A percentile compares a stretch with the other conserved stretches of the same genome.
Evolutionary conservation across 148 eudicot species (phyloP).

Genomic region (Vaccinium macrocarpon): DNA sequence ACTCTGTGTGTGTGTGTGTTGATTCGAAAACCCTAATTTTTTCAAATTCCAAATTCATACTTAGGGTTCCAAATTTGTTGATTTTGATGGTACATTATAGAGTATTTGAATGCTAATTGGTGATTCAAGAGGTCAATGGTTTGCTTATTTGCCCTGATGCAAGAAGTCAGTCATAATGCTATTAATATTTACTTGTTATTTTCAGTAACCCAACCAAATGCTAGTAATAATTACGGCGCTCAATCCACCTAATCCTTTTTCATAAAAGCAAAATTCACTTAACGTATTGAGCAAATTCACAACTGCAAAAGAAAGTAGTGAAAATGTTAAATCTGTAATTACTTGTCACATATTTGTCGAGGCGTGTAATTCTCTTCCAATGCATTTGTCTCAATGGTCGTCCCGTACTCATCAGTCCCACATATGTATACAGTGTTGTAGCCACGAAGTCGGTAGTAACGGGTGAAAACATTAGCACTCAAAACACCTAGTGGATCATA

Average conservation of each 20-base stretch:
- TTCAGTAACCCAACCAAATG: not conserved
- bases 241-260: not conserved
- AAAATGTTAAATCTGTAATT: conserved; percentile 7
- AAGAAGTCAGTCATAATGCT: no score
- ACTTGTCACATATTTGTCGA: conserved; percentile 88
- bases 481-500: conserved; percentile 55
- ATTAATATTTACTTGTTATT: not conserved
- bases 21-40: no score
- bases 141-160: no score
- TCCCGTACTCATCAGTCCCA: conserved; percentile 96
- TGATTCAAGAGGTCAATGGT: no score
- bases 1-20: no score
- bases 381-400: conserved; percentile 95
- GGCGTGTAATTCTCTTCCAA: conserved; percentile 86
- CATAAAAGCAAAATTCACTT: not conserved
- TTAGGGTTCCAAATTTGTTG: no score
- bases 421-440: conserved; percentile 77
- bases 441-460: conserved; percentile 79
- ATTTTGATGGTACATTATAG: no score
- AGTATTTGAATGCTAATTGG: no score
- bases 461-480: conserved; percentile 94
- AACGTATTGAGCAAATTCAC: not conserved
- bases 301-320: not conserved
- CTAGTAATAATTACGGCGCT: not conserved
- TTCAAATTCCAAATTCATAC: no score